These are phyloP conservation scores for Fusarium zealandicum DNA, from an alignment of 2,329 filamentous ascomycete species.

Conservation along the genomic window DNA sequence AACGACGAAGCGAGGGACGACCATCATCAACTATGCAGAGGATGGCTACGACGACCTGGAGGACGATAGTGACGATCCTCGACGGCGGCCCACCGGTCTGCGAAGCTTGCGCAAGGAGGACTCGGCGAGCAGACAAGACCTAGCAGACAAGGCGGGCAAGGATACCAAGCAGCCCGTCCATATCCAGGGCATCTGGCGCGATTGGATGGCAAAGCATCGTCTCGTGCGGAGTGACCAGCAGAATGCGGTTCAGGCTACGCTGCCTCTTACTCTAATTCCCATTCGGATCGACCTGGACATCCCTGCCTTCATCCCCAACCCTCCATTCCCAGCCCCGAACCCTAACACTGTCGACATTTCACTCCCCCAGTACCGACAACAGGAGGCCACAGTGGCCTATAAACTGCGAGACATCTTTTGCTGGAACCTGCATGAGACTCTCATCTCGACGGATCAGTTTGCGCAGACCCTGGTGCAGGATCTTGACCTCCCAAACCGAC, in stretches of 20 bases:
- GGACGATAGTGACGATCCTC: constrained; percentile 75
- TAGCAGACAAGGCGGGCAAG: constrained; percentile 81
- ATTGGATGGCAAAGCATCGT: constrained; percentile 86
- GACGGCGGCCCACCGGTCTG: constrained; percentile 82
- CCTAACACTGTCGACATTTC: constrained; percentile 72
- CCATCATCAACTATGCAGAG: constrained; percentile 96
- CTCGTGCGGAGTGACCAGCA: constrained; percentile 64
- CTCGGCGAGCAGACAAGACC: constrained; percentile 64
- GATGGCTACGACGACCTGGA: constrained; percentile 87
- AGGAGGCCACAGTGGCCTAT: constrained; percentile 83
- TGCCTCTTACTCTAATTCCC: constrained; percentile 90
- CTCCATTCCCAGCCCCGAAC: constrained; percentile 69
- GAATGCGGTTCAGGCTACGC: constrained; percentile 70
- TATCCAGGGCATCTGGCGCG: constrained; percentile 89
- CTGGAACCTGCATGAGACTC: constrained; percentile 95
- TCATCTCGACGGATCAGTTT: constrained; percentile 95
- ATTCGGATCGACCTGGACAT: constrained; percentile 97
- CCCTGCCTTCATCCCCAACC: constrained; percentile 73
- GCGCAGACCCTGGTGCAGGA: constrained; percentile 91
- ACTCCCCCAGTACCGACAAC: constrained; percentile 78
- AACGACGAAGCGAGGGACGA: constrained; percentile 97
- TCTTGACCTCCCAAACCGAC: constrained; percentile 83
- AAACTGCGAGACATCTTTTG: constrained; percentile 93
- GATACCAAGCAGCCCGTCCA: constrained; percentile 81
- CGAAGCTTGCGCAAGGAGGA: constrained; percentile 85